Conservation (phyloP, 805 yeast species). For the Candida tallmaniae region DNA sequence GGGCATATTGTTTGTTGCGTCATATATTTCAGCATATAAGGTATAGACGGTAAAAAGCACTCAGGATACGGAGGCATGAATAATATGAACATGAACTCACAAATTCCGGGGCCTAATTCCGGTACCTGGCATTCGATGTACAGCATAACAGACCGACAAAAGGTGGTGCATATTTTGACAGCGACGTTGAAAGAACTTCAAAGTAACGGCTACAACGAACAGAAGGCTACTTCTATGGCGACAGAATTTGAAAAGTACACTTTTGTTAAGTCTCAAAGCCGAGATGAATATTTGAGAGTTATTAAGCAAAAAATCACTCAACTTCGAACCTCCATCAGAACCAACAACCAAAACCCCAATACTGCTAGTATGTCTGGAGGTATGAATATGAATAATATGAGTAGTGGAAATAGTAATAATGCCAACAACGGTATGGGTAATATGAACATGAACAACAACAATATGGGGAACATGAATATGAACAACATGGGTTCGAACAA, state of each 20-base stretch:
- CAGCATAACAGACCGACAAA: constrained; percentile 32
- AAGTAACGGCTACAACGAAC: constrained; percentile 27
- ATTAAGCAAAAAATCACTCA: constrained; percentile 37
- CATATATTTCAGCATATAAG: too few relatives aligned
- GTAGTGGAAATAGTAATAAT: constrained; percentile 2
- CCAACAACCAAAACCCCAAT: not conserved
- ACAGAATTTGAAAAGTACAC: constrained; percentile 69
- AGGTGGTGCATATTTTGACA: constrained; percentile 35
- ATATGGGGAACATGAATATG: constrained; percentile 3
- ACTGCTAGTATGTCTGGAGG: constrained; percentile 1
- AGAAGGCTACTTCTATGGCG: constrained; percentile 44
- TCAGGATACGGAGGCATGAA: not conserved
- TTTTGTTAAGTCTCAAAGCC: constrained; percentile 51
- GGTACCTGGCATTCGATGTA: constrained; percentile 24
- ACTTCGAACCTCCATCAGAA: constrained; percentile 19
- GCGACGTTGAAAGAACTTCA: constrained; percentile 35
- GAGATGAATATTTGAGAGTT: constrained; percentile 50
- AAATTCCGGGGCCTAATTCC: not conserved
- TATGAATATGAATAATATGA: constrained; percentile 1
- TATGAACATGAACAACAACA: constrained; percentile 1
- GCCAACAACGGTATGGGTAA: constrained; percentile 12
- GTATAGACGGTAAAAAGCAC: too few relatives aligned
- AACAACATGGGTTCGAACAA: constrained; percentile 9
- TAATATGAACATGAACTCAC: not conserved
- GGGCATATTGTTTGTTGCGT: too few relatives aligned